Conservation (phyloP, 2,329 filamentous ascomycete species). For the Trichoderma sp. region DNA sequence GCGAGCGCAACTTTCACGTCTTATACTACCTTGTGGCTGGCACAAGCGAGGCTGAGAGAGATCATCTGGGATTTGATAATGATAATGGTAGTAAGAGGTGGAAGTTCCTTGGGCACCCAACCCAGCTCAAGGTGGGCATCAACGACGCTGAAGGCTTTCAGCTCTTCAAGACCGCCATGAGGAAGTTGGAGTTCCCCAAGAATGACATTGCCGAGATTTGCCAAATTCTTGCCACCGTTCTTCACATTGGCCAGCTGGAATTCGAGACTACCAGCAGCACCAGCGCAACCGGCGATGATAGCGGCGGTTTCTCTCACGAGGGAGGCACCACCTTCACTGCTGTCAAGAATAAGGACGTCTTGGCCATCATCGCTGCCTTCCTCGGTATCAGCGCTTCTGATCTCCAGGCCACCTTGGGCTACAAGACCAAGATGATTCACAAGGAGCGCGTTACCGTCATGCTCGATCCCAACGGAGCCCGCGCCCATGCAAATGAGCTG, state of each 20-base stretch:
- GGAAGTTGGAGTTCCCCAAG: slow-evolving; percentile 90
- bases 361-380: slow-evolving; percentile 88
- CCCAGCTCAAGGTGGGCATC: slow-evolving; percentile 93
- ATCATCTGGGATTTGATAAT: slow-evolving; percentile 67
- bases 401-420: slow-evolving; percentile 83
- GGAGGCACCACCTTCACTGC: slow-evolving; percentile 80
- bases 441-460: slow-evolving; percentile 98
- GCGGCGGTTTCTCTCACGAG: slow-evolving; percentile 93
- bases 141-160: slow-evolving; percentile 95
- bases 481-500: slow-evolving; percentile 88
- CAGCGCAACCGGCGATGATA: slow-evolving; percentile 77
- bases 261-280: slow-evolving; percentile 82
- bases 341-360: slow-evolving; percentile 89
- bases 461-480: slow-evolving; percentile 87
- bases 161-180: slow-evolving; percentile 92
- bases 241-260: slow-evolving; percentile 97
- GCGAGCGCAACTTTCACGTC: slow-evolving; percentile 93
- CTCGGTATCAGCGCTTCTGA: slow-evolving; percentile 78
- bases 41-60: slow-evolving; percentile 84
- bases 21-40: slow-evolving; percentile 93
- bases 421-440: slow-evolving; percentile 95
- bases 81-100: slow-evolving; percentile 71
- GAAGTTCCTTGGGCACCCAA: slow-evolving; percentile 94
- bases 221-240: slow-evolving; percentile 85
- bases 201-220: slow-evolving; percentile 96